These are phyloP conservation scores for Sporisorium reilianum DNA, from an alignment of 1,284 basidiomycete genomes.

Conservation along the genomic window DNA sequence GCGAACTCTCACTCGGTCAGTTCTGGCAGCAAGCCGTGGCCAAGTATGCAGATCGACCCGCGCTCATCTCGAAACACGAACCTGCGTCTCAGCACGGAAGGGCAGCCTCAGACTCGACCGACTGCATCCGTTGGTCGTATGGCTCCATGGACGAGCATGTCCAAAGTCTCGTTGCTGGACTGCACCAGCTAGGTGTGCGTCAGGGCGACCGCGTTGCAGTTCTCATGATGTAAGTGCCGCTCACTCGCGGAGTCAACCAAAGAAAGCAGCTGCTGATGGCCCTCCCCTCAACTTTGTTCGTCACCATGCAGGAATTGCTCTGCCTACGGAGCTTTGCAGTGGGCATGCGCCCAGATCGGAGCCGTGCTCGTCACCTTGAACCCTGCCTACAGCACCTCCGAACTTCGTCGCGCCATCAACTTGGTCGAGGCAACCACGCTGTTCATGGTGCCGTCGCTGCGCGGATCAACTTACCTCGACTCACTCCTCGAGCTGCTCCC, in stretches of 20 bases:
- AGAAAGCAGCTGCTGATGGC: background rate
- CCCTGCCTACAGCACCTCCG: conserved; percentile 80
- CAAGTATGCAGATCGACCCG: conserved; percentile 74
- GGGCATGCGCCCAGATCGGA: conserved; percentile 83
- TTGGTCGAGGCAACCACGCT: conserved; percentile 79
- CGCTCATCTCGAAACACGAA: conserved; percentile 78
- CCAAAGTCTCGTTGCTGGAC: conserved; percentile 77
- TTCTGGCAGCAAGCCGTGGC: conserved; percentile 77
- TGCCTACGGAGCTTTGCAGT: conserved; percentile 82
- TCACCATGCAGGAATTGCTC: conserved; percentile 70
- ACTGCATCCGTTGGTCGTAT: conserved; percentile 81
- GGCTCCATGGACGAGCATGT: conserved; percentile 78
- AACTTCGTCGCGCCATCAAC: conserved; percentile 77
- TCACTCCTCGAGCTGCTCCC: conserved; percentile 75
- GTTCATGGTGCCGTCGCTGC: conserved; percentile 77
- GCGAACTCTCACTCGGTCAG: conserved; percentile 75
- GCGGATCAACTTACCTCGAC: conserved; percentile 52
- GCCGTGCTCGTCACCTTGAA: conserved; percentile 84
- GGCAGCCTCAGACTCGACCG: background rate
- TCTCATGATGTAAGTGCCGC: conserved; percentile 74
- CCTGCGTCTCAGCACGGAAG: conserved; percentile 74
- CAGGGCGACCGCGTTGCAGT: conserved; percentile 84
- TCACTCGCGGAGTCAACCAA: background rate
- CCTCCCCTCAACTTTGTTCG: background rate
- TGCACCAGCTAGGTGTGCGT: conserved; percentile 76